Evolutionary conservation across 768 basidiomycete genomes (phyloP).

Genomic region (Boletellus emodensis): DNA sequence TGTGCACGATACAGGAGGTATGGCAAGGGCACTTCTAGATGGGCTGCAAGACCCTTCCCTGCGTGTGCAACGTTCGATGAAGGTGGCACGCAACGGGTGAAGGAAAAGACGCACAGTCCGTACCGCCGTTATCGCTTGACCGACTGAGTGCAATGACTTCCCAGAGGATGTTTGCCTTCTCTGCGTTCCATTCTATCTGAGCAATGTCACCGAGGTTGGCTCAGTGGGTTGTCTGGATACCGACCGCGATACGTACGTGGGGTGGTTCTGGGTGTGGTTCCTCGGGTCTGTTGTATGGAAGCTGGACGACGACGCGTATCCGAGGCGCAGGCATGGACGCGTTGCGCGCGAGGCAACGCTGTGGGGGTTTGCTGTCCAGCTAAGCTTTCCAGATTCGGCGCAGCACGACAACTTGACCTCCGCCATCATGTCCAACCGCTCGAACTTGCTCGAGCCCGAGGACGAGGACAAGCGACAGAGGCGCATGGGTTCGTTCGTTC

Average conservation of each 20-base stretch:
- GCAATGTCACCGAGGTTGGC: constrained; percentile 8
- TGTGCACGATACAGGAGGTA: constrained; percentile 83
- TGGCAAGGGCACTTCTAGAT: constrained; percentile 76
- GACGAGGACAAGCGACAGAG: constrained; percentile 42
- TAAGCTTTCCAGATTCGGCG: constrained; percentile 8
- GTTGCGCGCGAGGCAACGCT: not conserved
- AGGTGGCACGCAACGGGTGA: not conserved
- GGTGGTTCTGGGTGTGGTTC: constrained; percentile 63
- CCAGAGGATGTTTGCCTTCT: constrained; percentile 85
- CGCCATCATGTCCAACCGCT: constrained; percentile 8
- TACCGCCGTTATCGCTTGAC: constrained; percentile 64
- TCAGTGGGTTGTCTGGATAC: constrained; percentile 1
- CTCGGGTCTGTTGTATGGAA: constrained; percentile 77
- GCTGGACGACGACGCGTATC: constrained; percentile 71
- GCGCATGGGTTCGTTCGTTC: constrained; percentile 35
- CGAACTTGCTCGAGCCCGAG: constrained; percentile 41
- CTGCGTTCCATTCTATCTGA: constrained; percentile 81
- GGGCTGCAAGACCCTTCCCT: constrained; percentile 84
- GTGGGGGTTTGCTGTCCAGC: not conserved
- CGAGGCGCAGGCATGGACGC: constrained; percentile 26
- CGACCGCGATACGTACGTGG: constrained; percentile 44
- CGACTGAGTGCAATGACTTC: constrained; percentile 80
- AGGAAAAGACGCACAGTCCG: constrained; percentile 62
- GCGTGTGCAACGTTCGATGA: constrained; percentile 3
- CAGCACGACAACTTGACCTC: not conserved